Evolutionary conservation across 495 filamentous ascomycete genomes (phyloP), one percentile per base, ranked within the genome.

Genomic region (Aspergillus kassunensis): DNA sequence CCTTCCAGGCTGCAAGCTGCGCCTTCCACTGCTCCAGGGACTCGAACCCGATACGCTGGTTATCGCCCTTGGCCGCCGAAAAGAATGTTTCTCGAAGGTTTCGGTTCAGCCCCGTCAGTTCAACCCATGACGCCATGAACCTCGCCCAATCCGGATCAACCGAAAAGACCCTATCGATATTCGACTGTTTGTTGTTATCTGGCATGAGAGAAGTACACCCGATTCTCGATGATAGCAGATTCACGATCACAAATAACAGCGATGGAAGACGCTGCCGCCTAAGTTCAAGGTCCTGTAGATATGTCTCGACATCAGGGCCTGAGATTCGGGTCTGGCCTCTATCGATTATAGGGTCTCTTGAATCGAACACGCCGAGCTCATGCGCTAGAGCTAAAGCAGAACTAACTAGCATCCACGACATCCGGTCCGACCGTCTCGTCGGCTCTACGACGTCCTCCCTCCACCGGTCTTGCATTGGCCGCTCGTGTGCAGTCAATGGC

Each of bases 381-480:
- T 75, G 67, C 3, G 68, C 64, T 9, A 75, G 61, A 4, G 67
- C 64, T 18, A 73, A 37, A 2, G 68, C 70, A 40, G 61, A 63
- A 24, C 67, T 64, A 33, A 75, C 56, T 30, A 63, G 35, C 66
- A 73, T 73, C 71, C 71, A 76, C n/a, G 70, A 69, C 69, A 74
- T 74, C 4, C 66, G 63, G 36, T 73, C 72, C 3, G 63, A 65
- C 37, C 69, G 56, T 31, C 64, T 68, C 4, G 69, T 65, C 0
- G 69, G n/a, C n/a, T n/a, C n/a, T n/a, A n/a, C n/a, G n/a, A n/a
- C n/a, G n/a, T n/a, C n/a, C n/a, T n/a, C n/a, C n/a, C n/a, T n/a
- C n/a, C n/a, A n/a, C n/a, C n/a, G n/a, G n/a, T n/a, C n/a, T n/a
- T n/a, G n/a, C n/a, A n/a, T n/a, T n/a, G n/a, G n/a, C n/a, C n/a